phyloP scores from a whole-genome alignment of 208 protist genomes.

The Cochliopodium minus region DNA sequence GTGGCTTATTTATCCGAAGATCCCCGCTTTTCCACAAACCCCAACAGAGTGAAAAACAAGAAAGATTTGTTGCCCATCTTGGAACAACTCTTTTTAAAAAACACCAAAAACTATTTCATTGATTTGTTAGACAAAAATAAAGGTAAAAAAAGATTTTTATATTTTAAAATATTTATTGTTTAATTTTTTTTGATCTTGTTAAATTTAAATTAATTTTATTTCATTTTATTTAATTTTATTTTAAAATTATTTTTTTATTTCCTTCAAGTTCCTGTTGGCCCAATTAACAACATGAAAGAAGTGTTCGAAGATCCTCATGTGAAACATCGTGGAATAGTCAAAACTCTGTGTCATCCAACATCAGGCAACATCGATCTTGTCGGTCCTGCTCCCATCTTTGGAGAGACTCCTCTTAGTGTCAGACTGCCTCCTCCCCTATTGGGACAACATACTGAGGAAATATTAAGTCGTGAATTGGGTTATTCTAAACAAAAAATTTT shows the following conservation, averaged over 20 bases:
- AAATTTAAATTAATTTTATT: too few species aligned
- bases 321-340: background rate
- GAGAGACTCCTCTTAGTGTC: background rate
- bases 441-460: background rate
- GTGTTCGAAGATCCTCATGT: background rate
- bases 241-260: too few species aligned
- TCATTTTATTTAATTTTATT: too few species aligned
- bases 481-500: background rate
- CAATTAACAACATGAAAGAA: background rate
- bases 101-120: too few species aligned
- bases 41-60: background rate
- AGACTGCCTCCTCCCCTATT: background rate
- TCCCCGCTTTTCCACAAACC: background rate
- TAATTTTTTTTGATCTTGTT: too few species aligned
- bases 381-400: background rate
- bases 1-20: background rate
- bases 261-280: background rate
- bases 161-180: too few species aligned
- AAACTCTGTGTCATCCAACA: background rate
- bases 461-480: background rate
- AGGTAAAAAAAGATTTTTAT: too few species aligned
- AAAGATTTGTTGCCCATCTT: background rate
- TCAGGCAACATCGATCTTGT: background rate
- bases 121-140: too few species aligned
- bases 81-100: too few species aligned